Conservation (phyloP, 495 filamentous ascomycete species). For the Emericellopsis terricola region DNA sequence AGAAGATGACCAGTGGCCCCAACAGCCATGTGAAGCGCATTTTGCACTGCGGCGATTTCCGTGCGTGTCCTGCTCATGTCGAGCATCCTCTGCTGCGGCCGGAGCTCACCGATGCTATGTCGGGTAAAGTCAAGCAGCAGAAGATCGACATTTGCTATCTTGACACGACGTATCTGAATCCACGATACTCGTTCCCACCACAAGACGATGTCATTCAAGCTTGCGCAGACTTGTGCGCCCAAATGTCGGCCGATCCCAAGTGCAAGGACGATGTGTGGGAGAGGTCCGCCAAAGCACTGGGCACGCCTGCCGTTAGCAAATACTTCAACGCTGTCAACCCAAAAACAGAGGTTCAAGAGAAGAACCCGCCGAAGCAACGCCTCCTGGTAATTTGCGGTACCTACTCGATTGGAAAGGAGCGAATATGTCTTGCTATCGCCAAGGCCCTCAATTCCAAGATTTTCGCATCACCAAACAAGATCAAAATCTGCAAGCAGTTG, state of each 20-base stretch:
- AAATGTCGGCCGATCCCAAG: conserved; percentile 18
- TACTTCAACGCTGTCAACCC: conserved; percentile 15
- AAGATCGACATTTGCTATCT: conserved; percentile 89
- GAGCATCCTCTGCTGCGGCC: conserved; percentile 66
- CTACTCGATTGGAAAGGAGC: conserved; percentile 95
- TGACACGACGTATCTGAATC: conserved; percentile 92
- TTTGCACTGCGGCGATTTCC: conserved; percentile 90
- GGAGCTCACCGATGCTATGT: conserved; percentile 45
- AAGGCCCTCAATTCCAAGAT: conserved; percentile 77
- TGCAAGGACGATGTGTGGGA: conserved; percentile 11
- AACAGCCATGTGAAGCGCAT: conserved; percentile 50
- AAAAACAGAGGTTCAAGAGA: conserved; percentile 3
- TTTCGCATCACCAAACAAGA: conserved; percentile 67
- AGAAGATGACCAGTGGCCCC: conserved; percentile 39
- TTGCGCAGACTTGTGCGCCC: conserved; percentile 80
- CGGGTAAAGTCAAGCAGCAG: conserved; percentile 57
- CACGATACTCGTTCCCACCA: conserved; percentile 84
- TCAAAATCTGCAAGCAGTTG: conserved; percentile 63
- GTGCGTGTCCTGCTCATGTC: conserved; percentile 75
- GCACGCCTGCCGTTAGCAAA: conserved; percentile 17
- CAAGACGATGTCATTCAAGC: conserved; percentile 72
- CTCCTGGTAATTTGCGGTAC: conserved; percentile 89
- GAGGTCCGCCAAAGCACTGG: conserved; percentile 7
- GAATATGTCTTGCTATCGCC: conserved; percentile 84
- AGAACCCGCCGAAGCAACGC: conserved; percentile 17